Evolutionary conservation across 495 filamentous ascomycete genomes (phyloP), one percentile per base, ranked within the genome.

Genomic region (Penicillium macrosclerotiorum): DNA sequence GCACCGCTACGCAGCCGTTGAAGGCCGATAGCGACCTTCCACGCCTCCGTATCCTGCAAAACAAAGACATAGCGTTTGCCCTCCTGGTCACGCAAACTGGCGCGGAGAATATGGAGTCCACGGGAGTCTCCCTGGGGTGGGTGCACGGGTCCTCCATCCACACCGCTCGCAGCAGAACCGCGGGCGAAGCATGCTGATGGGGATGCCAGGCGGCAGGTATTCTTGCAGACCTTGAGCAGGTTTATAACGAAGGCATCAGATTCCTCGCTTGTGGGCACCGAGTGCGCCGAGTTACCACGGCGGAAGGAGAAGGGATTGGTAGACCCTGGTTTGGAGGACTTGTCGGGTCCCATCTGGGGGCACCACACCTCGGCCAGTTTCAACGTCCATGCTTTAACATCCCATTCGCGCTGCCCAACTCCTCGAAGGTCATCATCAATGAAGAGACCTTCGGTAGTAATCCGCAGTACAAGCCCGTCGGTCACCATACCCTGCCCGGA

Each of bases 351-450:
- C 41, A 67, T 67, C 24, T 76, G 73, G 17, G 86, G 83, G 54
- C 85, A 90, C 82, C 88, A 91, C 63, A 96, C 84, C 74, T 98
- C 93, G 52, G 93, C 82, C 19, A 83, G 72, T 65, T 91, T 96
- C 68, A 98, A 78, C 9, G 89, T 95, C 93, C 93, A 96, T 13
- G 92, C 91, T 62, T 96, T 96, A 64, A 96, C 79, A 62, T 98
- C 93, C 94, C 94, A 98, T 69, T 97, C 94, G 37, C 93, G 79
- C 62, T 95, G 89, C 14, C 85, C 82, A 2, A 95, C 85, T 30
- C 83, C 83, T 13, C 90, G 82, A 27, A 96, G 73, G 55, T 96
- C 93, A 62, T 97, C 94, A 60, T 98, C 93, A 53, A 98, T 89
- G 64, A 97, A 97, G 25, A 96, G 79, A 3, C 93, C 93, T 63